Evolutionary conservation across 2,329 filamentous ascomycete species (phyloP).

Genomic region (Neonectria hederae): DNA sequence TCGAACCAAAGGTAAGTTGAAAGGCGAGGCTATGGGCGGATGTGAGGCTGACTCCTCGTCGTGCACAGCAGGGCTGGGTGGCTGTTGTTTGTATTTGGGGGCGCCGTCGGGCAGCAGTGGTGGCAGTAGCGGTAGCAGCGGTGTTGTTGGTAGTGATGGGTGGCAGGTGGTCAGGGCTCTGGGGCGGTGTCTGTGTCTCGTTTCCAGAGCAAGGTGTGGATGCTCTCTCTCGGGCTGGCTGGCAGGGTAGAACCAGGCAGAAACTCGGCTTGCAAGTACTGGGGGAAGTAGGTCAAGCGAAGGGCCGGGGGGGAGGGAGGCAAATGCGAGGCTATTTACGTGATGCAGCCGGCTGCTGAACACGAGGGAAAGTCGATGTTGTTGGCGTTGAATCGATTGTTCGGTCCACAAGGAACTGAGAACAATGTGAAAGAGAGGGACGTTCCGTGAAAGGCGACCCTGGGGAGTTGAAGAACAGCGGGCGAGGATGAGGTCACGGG

Average conservation of each 20-base stretch:
- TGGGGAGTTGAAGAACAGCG: constrained; percentile 41
- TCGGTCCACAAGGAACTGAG: constrained; percentile 42
- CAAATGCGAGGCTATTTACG: constrained; percentile 33
- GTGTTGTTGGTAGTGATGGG: constrained; percentile 5
- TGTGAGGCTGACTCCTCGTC: constrained; percentile 38
- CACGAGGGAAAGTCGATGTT: constrained; percentile 38
- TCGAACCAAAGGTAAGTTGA: constrained; percentile 36
- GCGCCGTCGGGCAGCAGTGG: constrained; percentile 30
- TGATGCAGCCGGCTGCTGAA: constrained; percentile 45
- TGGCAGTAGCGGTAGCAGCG: constrained; percentile 24
- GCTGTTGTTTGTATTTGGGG: constrained; percentile 38
- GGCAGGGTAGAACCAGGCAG: constrained; percentile 40
- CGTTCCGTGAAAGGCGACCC: constrained; percentile 32
- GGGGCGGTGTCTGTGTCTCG: constrained; percentile 42
- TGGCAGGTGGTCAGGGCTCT: constrained; percentile 40
- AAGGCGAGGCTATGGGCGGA: constrained; percentile 35
- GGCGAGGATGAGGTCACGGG: constrained; percentile 43
- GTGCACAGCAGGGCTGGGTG: constrained; percentile 33
- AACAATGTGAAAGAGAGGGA: constrained; percentile 39
- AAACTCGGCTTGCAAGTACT: constrained; percentile 39
- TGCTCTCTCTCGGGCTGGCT: constrained; percentile 33
- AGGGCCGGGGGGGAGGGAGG: constrained; percentile 30
- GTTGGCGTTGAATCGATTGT: constrained; percentile 39
- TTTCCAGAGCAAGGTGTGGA: constrained; percentile 40
- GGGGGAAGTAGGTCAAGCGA: constrained; percentile 33